Conservation (phyloP, 768 basidiomycete genomes). For the Candolleomyces efflorescens region DNA sequence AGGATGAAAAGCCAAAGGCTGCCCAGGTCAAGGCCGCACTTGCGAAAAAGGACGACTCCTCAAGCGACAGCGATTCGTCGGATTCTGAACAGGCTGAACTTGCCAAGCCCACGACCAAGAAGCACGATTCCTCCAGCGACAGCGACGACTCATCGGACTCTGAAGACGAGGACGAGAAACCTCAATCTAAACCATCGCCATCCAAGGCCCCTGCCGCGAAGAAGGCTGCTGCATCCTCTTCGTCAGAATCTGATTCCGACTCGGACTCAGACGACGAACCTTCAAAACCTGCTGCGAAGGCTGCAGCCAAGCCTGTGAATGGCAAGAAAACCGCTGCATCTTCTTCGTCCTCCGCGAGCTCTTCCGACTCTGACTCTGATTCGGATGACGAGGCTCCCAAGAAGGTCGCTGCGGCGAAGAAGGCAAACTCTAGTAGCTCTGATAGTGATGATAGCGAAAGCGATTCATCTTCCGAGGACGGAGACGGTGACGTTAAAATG, state of each 20-base stretch:
- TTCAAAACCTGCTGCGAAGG: conserved; percentile 17
- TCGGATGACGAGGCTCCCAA: too few species aligned
- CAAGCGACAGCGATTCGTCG: conserved; percentile 29
- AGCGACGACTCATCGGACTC: conserved; percentile 13
- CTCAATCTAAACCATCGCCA: conserved; percentile 11
- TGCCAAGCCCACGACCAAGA: conserved; percentile 10
- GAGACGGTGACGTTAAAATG: conserved; percentile 60
- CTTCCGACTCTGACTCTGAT: conserved; percentile 18
- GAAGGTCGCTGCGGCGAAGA: conserved; percentile 13
- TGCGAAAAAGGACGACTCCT: conserved; percentile 31
- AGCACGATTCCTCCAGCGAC: conserved; percentile 11
- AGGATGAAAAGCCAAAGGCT: conserved; percentile 58
- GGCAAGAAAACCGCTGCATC: conserved; percentile 12
- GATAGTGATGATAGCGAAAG: conserved; percentile 9
- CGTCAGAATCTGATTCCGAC: conserved; percentile 20
- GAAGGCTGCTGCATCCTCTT: conserved; percentile 10
- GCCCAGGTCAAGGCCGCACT: conserved; percentile 44
- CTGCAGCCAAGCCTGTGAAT: conserved; percentile 7
- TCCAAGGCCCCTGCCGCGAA: conserved; percentile 11
- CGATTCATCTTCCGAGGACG: conserved; percentile 23
- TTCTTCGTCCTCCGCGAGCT: conserved; percentile 16
- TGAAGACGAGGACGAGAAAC: conserved; percentile 13
- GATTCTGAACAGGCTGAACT: conserved; percentile 16
- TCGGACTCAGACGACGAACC: conserved; percentile 20
- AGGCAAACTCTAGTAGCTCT: conserved; percentile 18